Evolutionary conservation across 176 grass and related monocot species (phyloP), one percentile per base, ranked within the genome.

Genomic region (Ensete ventricosum): DNA sequence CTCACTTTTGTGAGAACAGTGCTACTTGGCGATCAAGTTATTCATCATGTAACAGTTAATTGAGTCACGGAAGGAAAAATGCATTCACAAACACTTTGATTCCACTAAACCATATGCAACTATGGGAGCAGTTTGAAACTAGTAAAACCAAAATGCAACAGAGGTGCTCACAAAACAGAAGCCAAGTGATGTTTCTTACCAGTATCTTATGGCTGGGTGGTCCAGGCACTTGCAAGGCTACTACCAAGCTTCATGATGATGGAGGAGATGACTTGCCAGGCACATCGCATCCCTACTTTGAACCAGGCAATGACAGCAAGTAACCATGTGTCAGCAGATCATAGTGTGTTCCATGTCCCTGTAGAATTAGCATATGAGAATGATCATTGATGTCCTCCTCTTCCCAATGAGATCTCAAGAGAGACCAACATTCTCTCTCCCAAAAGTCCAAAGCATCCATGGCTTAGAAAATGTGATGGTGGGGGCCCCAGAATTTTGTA

Each of bases 361-460:
- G 6, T 67, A 67, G 2, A 26, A 34, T 70, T 20, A 9, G 13
- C 26, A 43, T 7, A 67, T 43, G 64, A 16, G 26, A 7, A 34
- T 48, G 65, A 67, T 67, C 27, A 67, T 67, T 67, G 16, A 43
- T 11, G 25, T 24, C 14, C 21, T 21, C 64, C 64, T 67, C 8
- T 27, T 27, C 10, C 34, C 76, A 82, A 82, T 69, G 66, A 85
- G 64, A 82, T 76, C 72, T 62, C 64, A 43, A 59, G 25, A 21
- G 75, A 21, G 75, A 65, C 70, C 54, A 72, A 72, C 58, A 58
- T 67, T 71, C 76, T 79, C 77, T 73, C 72, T 54, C 78, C 76
- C 83, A 24, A 80, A 69, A 85, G 62, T 73, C 73, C 77, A 85
- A 17, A 83, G 82, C 77, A 70, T 62, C 52, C 48, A 14, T 63